These are phyloP conservation scores for Uronychia setigera DNA, from an alignment of 73 alveolate species.

Conservation along the genomic window DNA sequence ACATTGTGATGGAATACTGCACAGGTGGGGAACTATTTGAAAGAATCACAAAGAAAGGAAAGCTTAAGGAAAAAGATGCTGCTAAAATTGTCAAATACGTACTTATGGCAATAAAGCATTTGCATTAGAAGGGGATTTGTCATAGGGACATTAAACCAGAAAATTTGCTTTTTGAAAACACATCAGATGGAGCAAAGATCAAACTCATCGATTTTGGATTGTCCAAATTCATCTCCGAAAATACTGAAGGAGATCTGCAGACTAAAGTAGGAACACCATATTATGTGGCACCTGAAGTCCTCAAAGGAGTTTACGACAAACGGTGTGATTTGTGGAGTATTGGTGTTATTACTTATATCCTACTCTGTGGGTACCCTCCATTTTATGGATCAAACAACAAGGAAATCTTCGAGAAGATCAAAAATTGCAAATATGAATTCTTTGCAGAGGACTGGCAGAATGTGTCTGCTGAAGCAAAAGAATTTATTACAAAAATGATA, in stretches of 20 bases:
- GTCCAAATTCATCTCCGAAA: constrained; percentile 25
- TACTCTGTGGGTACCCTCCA: constrained; percentile 67
- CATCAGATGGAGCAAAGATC: constrained; percentile 50
- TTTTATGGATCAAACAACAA: constrained; percentile 34
- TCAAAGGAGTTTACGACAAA: constrained; percentile 46
- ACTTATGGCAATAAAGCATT: constrained; percentile 73
- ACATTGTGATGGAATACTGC: constrained; percentile 76
- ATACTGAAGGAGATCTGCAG: constrained; percentile 12
- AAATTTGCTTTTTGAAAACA: constrained; percentile 71
- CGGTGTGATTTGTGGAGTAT: constrained; percentile 59
- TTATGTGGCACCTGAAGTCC: constrained; percentile 66
- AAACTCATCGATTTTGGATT: constrained; percentile 59
- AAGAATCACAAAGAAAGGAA: constrained; percentile 69
- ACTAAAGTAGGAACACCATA: constrained; percentile 63
- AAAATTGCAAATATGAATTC: constrained; percentile 24
- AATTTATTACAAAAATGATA: constrained; percentile 63
- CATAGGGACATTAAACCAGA: constrained; percentile 89
- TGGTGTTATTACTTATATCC: constrained; percentile 54
- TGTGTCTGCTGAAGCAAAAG: constrained; percentile 75
- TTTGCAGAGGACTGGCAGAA: constrained; percentile 46
- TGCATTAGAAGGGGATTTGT: constrained; percentile 81
- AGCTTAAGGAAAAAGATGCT: constrained; percentile 72
- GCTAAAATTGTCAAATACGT: constrained; percentile 69
- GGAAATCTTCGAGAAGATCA: constrained; percentile 39
- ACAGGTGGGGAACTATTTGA: constrained; percentile 85